A percentile compares a stretch with the other conserved stretches of the same genome.
These are phyloP conservation scores for Pezicula radicicola DNA, from an alignment of 2,329 filamentous ascomycete genomes.

Conservation along the genomic window DNA sequence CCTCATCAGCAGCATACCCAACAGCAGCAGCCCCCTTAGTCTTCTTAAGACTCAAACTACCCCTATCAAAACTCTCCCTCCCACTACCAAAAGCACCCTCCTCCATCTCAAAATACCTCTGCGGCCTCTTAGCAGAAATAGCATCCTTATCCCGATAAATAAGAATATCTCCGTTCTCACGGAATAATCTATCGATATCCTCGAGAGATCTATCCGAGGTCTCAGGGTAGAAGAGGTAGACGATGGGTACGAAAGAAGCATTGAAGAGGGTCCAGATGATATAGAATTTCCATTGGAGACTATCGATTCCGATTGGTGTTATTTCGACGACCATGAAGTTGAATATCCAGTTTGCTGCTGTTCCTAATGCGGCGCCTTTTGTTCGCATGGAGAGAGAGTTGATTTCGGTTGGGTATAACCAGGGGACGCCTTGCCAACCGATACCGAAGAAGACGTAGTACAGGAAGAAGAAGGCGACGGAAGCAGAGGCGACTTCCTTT, in stretches of 20 bases:
- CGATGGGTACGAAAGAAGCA: constrained; percentile 41
- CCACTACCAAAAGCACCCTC: background rate
- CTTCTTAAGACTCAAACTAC: background rate
- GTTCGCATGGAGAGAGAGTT: constrained; percentile 33
- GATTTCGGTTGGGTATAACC: constrained; percentile 30
- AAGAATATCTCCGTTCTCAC: background rate
- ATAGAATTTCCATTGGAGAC: constrained; percentile 40
- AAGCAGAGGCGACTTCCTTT: constrained; percentile 5
- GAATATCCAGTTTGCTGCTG: constrained; percentile 33
- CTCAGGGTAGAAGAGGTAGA: constrained; percentile 34
- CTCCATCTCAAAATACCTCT: constrained; percentile 1
- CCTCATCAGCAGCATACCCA: background rate
- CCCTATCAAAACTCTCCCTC: background rate
- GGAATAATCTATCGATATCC: constrained; percentile 6
- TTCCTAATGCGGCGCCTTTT: constrained; percentile 29
- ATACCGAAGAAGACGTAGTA: constrained; percentile 7
- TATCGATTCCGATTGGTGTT: constrained; percentile 32
- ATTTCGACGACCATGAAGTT: constrained; percentile 33
- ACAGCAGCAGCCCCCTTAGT: background rate
- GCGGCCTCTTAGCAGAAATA: background rate
- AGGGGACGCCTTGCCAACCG: background rate
- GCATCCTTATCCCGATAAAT: constrained; percentile 1
- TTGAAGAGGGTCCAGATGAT: constrained; percentile 38
- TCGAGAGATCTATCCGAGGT: constrained; percentile 6
- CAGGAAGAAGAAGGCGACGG: constrained; percentile 6